Evolutionary conservation across 371 early-diverging fungal species (phyloP).

Genomic region (Entomophthora muscae): DNA sequence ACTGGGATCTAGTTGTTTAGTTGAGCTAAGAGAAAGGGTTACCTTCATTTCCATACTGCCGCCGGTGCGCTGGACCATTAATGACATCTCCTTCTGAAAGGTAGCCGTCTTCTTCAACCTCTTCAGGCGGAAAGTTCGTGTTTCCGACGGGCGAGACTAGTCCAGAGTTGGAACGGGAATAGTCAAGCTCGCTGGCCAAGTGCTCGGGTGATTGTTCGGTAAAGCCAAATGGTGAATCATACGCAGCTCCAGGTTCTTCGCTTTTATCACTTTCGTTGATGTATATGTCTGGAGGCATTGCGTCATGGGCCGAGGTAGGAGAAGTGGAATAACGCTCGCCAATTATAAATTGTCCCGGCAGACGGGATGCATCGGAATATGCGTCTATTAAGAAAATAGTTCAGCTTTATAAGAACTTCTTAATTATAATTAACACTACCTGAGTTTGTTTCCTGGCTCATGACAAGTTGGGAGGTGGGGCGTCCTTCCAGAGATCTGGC

Average conservation of each 20-base stretch:
- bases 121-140: too few relatives aligned
- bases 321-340: neutral
- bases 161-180: neutral
- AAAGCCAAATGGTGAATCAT: neutral
- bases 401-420: neutral
- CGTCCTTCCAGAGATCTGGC: neutral
- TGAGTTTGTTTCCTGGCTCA: neutral
- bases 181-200: neutral
- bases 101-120: neutral
- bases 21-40: neutral
- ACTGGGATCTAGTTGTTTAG: neutral
- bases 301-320: neutral
- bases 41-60: neutral
- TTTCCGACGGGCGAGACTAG: neutral
- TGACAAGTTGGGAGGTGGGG: neutral
- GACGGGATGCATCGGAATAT: too few relatives aligned
- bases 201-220: neutral
- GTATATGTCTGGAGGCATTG: neutral
- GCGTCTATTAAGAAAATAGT: neutral
- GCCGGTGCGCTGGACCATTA: neutral
- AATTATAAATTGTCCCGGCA: too few relatives aligned
- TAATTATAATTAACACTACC: neutral
- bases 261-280: neutral
- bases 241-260: neutral
- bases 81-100: slow-evolving; percentile 1